These are phyloP conservation scores for Linderniella brevidens DNA, from an alignment of 257 asterid genomes.

Conservation along the genomic window DNA sequence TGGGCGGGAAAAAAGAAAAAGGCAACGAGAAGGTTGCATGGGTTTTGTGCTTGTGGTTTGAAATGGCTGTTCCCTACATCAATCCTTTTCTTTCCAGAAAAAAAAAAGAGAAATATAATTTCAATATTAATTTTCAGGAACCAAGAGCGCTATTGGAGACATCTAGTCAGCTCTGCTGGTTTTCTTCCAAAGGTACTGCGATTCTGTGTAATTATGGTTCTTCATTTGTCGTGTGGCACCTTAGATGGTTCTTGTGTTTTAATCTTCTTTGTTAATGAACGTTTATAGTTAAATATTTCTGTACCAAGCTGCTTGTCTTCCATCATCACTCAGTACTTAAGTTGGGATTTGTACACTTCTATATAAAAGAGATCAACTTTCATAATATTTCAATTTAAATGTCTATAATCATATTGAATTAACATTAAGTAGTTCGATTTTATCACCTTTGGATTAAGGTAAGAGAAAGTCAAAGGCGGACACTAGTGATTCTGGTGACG, in stretches of 20 bases:
- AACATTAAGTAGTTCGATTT: background rate
- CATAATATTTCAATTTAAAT: too few relatives aligned
- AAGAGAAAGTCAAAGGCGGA: constrained; percentile 55
- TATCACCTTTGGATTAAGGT: constrained; percentile 21
- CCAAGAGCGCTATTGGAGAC: constrained; percentile 27
- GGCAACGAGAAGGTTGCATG: too few relatives aligned
- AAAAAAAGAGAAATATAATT: background rate
- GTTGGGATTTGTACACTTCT: too few relatives aligned
- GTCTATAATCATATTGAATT: background rate
- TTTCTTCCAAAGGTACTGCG: constrained; percentile 44
- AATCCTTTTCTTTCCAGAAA: background rate
- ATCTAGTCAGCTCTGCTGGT: constrained; percentile 24
- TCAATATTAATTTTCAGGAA: constrained; percentile 20
- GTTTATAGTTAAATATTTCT: too few relatives aligned
- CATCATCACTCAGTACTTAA: too few relatives aligned
- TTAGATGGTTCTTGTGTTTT: too few relatives aligned
- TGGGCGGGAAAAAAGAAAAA: too few relatives aligned
- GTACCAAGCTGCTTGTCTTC: too few relatives aligned
- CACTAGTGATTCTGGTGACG: constrained; percentile 73
- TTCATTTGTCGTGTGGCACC: background rate
- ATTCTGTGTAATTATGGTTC: background rate
- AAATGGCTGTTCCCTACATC: background rate
- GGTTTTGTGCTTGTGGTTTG: background rate
- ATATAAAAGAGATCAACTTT: too few relatives aligned
- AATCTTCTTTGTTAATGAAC: too few relatives aligned